Evolutionary conservation across 129 eudicot genomes (phyloP).

Genomic region (Erigeron canadensis): DNA sequence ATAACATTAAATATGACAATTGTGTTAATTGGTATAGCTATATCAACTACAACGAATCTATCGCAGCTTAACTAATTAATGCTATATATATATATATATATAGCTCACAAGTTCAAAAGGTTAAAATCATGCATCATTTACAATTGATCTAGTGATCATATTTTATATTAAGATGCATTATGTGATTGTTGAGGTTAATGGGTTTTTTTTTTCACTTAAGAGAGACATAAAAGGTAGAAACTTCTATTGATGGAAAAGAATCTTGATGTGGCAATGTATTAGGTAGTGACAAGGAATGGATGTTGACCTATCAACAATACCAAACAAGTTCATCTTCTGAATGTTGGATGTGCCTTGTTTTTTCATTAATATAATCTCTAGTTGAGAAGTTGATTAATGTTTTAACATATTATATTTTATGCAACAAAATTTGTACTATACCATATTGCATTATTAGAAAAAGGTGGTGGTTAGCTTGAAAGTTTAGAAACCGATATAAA

Average conservation of each 20-base stretch:
- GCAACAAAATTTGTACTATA: not conserved
- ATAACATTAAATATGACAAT: conserved; percentile 18
- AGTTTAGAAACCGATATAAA: no score
- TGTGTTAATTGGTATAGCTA: not conserved
- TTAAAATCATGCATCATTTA: not conserved
- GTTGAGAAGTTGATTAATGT: conserved; percentile 19
- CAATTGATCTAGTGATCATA: not conserved
- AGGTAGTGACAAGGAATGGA: conserved; percentile 78
- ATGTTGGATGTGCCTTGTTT: conserved; percentile 39
- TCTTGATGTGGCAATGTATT: conserved; percentile 70
- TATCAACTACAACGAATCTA: no score
- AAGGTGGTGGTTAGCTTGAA: not conserved
- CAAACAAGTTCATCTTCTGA: conserved; percentile 60
- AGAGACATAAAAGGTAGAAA: conserved; percentile 31
- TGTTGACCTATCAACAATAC: conserved; percentile 93
- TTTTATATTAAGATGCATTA: not conserved
- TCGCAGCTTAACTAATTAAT: no score
- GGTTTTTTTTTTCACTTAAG: conserved; percentile 11
- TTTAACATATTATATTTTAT: not conserved
- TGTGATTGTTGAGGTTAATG: conserved; percentile 7
- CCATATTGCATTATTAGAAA: not conserved
- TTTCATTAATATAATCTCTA: conserved; percentile 21
- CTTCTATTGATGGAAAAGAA: conserved; percentile 60
- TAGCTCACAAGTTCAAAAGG: not conserved
- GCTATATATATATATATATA: not conserved